Conservation (phyloP, 1,139 yeast genomes). For the Scheffersomyces illinoinensis region DNA sequence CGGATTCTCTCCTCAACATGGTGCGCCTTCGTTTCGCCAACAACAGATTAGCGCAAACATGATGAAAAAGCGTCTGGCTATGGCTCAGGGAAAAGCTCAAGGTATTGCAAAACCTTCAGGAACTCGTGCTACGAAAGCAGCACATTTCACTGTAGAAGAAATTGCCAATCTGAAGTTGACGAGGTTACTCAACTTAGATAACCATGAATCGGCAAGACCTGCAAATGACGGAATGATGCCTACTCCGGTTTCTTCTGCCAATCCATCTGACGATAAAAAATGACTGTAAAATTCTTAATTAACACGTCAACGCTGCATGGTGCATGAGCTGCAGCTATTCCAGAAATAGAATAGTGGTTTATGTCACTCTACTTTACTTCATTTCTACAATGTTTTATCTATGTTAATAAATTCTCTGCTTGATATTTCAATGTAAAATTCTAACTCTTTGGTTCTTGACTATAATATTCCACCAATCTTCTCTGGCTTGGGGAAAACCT, state of each 20-base stretch:
- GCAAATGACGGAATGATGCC: constrained; percentile 1
- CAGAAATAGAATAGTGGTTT: not conserved
- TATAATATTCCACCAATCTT: constrained; percentile 39
- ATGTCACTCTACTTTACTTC: not conserved
- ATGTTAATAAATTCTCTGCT: constrained; percentile 4
- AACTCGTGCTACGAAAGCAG: not conserved
- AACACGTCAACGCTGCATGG: not conserved
- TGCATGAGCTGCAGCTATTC: not conserved
- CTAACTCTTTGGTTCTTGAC: constrained; percentile 15
- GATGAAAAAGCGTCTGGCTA: constrained; percentile 27
- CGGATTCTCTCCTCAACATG: constrained; percentile 2
- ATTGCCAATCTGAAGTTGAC: not conserved
- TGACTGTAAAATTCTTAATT: not conserved
- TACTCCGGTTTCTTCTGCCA: constrained; percentile 1
- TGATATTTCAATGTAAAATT: constrained; percentile 3
- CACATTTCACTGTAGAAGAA: not conserved
- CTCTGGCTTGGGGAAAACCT: constrained; percentile 33
- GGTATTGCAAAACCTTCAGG: constrained; percentile 10
- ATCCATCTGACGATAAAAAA: constrained; percentile 2
- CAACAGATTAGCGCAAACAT: constrained; percentile 25
- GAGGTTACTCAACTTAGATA: not conserved
- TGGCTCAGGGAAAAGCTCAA: constrained; percentile 13
- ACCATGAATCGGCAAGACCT: not conserved
- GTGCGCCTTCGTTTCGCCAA: constrained; percentile 19
- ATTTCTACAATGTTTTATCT: constrained; percentile 1